A percentile compares a stretch with the other conserved stretches of the same genome.
phyloP scores from a whole-genome alignment of 495 filamentous ascomycete species.

The Aspergillus panamensis region DNA sequence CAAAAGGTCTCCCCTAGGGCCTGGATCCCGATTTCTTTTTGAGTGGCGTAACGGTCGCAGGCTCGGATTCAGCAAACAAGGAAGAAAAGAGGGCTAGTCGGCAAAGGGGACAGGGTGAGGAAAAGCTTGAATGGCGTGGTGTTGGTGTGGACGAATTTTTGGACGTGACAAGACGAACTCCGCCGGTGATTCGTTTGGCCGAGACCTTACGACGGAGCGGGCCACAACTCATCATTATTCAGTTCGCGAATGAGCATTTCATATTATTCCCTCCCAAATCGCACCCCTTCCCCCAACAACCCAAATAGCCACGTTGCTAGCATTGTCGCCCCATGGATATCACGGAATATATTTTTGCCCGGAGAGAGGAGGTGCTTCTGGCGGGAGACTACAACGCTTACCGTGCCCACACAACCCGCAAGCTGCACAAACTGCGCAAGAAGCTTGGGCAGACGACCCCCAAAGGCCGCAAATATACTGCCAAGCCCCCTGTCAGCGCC shows the following conservation, averaged over 20 bases:
- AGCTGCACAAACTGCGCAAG: slow-evolving; percentile 78
- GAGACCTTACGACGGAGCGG: slow-evolving; percentile 33
- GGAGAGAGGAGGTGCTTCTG: slow-evolving; percentile 75
- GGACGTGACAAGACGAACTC: slow-evolving; percentile 26
- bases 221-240: no score
- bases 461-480: slow-evolving; percentile 78
- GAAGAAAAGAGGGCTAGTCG: neutral
- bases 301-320: neutral
- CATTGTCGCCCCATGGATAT: slow-evolving; percentile 68
- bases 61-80: neutral
- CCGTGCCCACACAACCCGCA: slow-evolving; percentile 71
- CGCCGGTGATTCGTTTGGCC: slow-evolving; percentile 40
- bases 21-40: neutral
- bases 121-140: neutral
- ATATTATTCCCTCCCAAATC: neutral
- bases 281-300: neutral
- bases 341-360: slow-evolving; percentile 73
- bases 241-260: neutral
- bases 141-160: slow-evolving; percentile 23
- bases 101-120: neutral
- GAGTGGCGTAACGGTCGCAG: neutral
- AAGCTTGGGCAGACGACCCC: slow-evolving; percentile 77
- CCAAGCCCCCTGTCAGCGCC: slow-evolving; percentile 66
- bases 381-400: slow-evolving; percentile 89
- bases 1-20: neutral